phyloP scores from a whole-genome alignment of 495 filamentous ascomycete species.

The Podospora anserina region DNA sequence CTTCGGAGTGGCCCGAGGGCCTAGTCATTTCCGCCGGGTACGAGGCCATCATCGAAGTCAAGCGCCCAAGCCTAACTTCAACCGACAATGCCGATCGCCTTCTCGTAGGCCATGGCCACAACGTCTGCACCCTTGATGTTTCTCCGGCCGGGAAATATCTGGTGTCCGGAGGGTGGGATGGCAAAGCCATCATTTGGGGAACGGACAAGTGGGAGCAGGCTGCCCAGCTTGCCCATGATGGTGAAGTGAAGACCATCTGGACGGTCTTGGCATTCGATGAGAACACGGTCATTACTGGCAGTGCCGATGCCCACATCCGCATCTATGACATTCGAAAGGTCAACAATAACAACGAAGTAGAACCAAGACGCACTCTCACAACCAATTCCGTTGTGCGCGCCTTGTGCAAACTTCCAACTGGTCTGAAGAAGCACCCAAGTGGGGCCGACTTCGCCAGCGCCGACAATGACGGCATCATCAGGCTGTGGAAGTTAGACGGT shows the following conservation, averaged over 20 bases:
- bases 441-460: slow-evolving; percentile 85
- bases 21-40: slow-evolving; percentile 82
- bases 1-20: slow-evolving; percentile 68
- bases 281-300: slow-evolving; percentile 81
- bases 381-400: slow-evolving; percentile 84
- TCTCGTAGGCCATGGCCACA: slow-evolving; percentile 79
- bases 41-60: slow-evolving; percentile 89
- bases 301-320: slow-evolving; percentile 84
- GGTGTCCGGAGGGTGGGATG: slow-evolving; percentile 95
- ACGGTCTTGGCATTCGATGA: slow-evolving; percentile 80
- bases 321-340: slow-evolving; percentile 67
- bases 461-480: slow-evolving; percentile 81
- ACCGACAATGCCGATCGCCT: slow-evolving; percentile 79
- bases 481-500: slow-evolving; percentile 78
- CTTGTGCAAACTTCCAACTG: slow-evolving; percentile 69
- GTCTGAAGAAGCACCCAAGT: slow-evolving; percentile 60
- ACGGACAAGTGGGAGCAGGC: slow-evolving; percentile 69
- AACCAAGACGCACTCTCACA: slow-evolving; percentile 68
- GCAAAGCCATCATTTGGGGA: slow-evolving; percentile 73
- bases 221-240: slow-evolving; percentile 60
- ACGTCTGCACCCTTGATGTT: slow-evolving; percentile 83
- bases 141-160: slow-evolving; percentile 65
- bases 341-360: slow-evolving; percentile 67
- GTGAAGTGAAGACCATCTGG: slow-evolving; percentile 76
- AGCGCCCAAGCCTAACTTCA: slow-evolving; percentile 57